These are phyloP conservation scores for Suillus occidentalis DNA, from an alignment of 768 basidiomycete species.

Conservation along the genomic window DNA sequence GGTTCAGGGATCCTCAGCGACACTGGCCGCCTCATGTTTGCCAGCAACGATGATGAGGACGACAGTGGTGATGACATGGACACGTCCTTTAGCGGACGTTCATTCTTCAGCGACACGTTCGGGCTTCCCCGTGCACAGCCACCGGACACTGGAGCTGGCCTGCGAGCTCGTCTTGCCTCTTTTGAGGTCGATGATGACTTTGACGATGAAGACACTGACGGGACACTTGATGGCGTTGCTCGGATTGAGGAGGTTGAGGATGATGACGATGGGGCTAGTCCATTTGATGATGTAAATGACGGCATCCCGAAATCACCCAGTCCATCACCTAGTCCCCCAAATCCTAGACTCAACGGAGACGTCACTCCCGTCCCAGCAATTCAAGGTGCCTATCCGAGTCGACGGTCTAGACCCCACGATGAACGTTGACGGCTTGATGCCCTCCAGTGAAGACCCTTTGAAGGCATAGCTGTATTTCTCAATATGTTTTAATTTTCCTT, in stretches of 20 bases:
- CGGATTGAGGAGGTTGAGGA: conserved; percentile 33
- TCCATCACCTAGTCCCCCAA: conserved; percentile 37
- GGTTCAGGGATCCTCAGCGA: conserved; percentile 52
- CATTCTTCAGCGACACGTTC: conserved; percentile 52
- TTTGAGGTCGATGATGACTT: conserved; percentile 50
- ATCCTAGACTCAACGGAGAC: conserved; percentile 47
- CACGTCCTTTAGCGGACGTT: conserved; percentile 26
- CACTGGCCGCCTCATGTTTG: conserved; percentile 59
- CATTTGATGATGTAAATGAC: conserved; percentile 32
- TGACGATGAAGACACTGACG: conserved; percentile 29
- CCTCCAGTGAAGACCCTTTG: conserved; percentile 62
- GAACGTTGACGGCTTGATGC: conserved; percentile 65
- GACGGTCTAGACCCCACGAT: conserved; percentile 54
- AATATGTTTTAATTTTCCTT: conserved; percentile 1
- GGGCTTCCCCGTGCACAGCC: conserved; percentile 42
- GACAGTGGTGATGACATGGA: conserved; percentile 53
- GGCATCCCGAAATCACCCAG: conserved; percentile 31
- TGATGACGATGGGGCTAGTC: conserved; percentile 33
- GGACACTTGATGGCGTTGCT: not conserved
- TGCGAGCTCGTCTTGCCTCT: conserved; percentile 64
- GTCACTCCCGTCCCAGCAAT: conserved; percentile 47
- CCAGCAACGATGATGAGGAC: conserved; percentile 56
- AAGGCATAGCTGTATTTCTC: conserved; percentile 29
- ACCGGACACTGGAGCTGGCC: conserved; percentile 52
- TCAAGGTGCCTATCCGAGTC: conserved; percentile 49